phyloP scores from a whole-genome alignment of 75 land plant species.

The Sequoia sempervirens region DNA sequence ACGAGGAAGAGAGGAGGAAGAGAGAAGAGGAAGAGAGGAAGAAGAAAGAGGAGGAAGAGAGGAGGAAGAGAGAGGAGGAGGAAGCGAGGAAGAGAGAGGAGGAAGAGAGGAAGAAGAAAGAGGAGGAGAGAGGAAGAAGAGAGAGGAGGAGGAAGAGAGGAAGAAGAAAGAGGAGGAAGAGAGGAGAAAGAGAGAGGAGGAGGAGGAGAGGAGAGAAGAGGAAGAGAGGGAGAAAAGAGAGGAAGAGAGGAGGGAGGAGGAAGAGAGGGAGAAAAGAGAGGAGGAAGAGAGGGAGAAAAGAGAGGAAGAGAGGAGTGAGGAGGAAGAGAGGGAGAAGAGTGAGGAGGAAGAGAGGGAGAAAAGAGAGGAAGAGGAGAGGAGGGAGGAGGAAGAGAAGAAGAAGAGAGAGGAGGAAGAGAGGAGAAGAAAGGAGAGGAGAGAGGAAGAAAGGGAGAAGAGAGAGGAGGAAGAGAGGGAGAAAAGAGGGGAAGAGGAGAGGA shows the following conservation, averaged over 20 bases:
- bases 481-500: neutral
- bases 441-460: too few species aligned
- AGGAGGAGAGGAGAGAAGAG: neutral
- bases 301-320: too few species aligned
- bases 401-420: neutral
- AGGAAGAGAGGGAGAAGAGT: too few species aligned
- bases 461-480: neutral
- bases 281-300: neutral
- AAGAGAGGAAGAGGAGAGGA: neutral
- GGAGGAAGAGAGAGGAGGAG: neutral
- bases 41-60: constrained; percentile 22
- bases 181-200: neutral
- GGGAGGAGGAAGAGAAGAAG: too few species aligned
- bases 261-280: constrained; percentile 2
- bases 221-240: neutral
- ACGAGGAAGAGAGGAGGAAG: constrained; percentile 24
- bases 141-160: neutral
- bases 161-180: neutral
- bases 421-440: too few species aligned
- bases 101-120: constrained; percentile 1
- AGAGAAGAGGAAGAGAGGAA: constrained; percentile 28
- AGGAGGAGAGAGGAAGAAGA: neutral
- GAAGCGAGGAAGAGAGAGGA: constrained; percentile 10
- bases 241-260: neutral
- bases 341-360: neutral